These are phyloP conservation scores for Leccinum pallidistipes DNA, from an alignment of 1,284 basidiomycete species.

Conservation along the genomic window DNA sequence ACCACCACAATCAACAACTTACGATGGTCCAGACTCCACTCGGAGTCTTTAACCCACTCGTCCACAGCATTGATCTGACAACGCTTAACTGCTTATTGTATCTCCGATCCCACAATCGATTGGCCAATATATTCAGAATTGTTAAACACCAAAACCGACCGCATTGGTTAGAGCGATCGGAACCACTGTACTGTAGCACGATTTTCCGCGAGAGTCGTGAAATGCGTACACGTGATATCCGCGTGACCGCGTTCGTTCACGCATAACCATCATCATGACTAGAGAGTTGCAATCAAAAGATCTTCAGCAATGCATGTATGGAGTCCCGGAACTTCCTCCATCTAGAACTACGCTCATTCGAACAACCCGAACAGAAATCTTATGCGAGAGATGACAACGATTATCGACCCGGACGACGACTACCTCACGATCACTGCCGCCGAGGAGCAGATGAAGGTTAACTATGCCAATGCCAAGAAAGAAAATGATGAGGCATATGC, in stretches of 20 bases:
- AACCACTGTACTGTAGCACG: too few relatives aligned
- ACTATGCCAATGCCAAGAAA: slow-evolving; percentile 55
- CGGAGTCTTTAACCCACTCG: too few relatives aligned
- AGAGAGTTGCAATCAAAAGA: slow-evolving; percentile 35
- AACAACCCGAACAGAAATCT: slow-evolving; percentile 47
- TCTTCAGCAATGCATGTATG: slow-evolving; percentile 38
- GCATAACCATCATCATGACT: slow-evolving; percentile 18
- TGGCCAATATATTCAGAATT: too few relatives aligned
- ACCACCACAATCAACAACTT: too few relatives aligned
- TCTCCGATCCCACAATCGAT: too few relatives aligned
- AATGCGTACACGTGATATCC: slow-evolving; percentile 24
- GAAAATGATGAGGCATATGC: slow-evolving; percentile 63
- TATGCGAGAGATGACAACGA: slow-evolving; percentile 62
- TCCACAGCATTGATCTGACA: too few relatives aligned
- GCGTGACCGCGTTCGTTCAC: slow-evolving; percentile 7
- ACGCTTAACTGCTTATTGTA: too few relatives aligned
- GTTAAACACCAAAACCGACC: too few relatives aligned
- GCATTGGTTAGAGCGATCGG: too few relatives aligned
- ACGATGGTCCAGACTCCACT: too few relatives aligned
- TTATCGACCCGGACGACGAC: slow-evolving; percentile 75
- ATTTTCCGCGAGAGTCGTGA: too few relatives aligned
- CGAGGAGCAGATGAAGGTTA: slow-evolving; percentile 62
- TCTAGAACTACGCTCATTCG: not conserved
- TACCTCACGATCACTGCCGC: slow-evolving; percentile 69
- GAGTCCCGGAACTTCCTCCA: not conserved